A percentile compares a stretch with the other conserved stretches of the same genome.
Evolutionary conservation across 2,329 filamentous ascomycete genomes (phyloP).

Genomic region (Immersiporthe knoxdaviesiana): DNA sequence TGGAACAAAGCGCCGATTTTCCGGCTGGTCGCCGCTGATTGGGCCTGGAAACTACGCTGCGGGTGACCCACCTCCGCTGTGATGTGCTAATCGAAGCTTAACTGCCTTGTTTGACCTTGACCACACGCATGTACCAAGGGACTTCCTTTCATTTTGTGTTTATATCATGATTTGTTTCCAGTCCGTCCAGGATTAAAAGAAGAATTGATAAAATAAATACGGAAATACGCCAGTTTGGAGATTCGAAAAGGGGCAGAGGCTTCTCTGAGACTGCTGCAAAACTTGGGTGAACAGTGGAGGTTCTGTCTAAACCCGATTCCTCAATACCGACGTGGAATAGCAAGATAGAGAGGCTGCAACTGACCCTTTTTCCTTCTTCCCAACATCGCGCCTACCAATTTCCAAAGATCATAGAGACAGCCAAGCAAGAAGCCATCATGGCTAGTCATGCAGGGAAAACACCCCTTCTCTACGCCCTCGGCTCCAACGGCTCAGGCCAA

Average conservation of each 20-base stretch:
- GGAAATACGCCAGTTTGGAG: background rate
- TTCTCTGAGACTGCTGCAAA: background rate
- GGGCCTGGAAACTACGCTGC: background rate
- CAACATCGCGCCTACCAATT: background rate
- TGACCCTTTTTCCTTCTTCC: background rate
- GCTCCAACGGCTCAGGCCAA: slow-evolving; percentile 78
- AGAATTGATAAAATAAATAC: background rate
- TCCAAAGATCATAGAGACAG: background rate
- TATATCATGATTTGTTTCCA: background rate
- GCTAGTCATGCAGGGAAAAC: slow-evolving; percentile 38
- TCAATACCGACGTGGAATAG: background rate
- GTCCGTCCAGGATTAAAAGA: background rate
- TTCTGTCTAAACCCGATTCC: background rate
- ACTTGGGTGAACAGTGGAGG: background rate
- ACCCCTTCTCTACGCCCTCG: slow-evolving; percentile 67
- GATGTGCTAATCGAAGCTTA: background rate
- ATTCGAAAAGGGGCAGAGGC: background rate
- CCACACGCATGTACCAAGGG: too few relatives aligned
- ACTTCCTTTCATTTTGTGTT: background rate
- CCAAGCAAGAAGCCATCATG: background rate
- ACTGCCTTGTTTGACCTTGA: background rate
- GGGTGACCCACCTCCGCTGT: background rate
- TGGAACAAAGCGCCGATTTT: slow-evolving; percentile 21
- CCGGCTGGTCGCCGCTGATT: slow-evolving; percentile 9
- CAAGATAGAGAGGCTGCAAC: background rate